Base-by-base conservation (phyloP, 116 monocot genomes). In the Zostera marina region DNA sequence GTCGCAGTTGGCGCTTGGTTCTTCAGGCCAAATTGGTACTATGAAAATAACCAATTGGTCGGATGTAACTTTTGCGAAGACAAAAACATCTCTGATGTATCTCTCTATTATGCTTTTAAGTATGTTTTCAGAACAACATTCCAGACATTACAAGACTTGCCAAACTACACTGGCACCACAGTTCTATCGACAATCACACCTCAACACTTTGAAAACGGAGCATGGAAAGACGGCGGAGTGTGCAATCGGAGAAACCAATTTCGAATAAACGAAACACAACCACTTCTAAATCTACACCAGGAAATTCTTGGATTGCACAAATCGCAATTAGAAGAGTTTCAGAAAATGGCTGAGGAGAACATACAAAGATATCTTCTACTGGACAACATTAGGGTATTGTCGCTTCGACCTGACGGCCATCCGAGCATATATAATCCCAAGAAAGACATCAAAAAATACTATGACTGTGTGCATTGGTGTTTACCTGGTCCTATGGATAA, bases 381-480 rank as follows among this genome's bases (percentile, higher is more conserved):
- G 66, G 80, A 85, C 47, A 40, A 56, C 11, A 80, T 80, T 1
- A 23, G 23, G 13, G 70, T 80, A 0, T 72, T 80, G 77, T 20
- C 70, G 54, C 64, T 74, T 47, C 43, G 84, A 54, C 70, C 77
- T 1, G 84, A 85, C 40, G 83, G 83, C 53, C 83, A 83, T 22
- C 83, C 83, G 3, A 70, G 83, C 53, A 56, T 60, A 13, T 77
- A 77, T 59, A 80, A 80, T 24, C 84, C 72, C 47, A 51, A 57
- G 58, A 21, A 68, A 11, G 9, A 63, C 1, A 64, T 43, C 44
- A 61, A 42, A 0, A 59, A 60, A 3, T 23, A 26, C 40, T 70
- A 68, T 15, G 82, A 82, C 11, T 82, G 74, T 44, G 72, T 82
- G 54, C 82, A 82, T 52, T 82, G 82, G 82, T 82, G 82, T 54